Conservation (phyloP, 345 rosid genomes). For the Linum tenue region DNA sequence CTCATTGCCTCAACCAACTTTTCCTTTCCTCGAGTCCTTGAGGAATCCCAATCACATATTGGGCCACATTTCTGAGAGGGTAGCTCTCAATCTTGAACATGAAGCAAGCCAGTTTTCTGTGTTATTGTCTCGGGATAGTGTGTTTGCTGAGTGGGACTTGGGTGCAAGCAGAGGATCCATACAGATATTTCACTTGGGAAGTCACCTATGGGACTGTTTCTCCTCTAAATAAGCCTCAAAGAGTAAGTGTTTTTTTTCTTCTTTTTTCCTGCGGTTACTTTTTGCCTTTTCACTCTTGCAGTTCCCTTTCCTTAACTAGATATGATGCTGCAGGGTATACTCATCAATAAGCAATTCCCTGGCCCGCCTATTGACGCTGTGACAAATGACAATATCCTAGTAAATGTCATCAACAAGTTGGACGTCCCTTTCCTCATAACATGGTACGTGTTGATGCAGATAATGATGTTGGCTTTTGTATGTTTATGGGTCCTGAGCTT, state of each 20-base stretch:
- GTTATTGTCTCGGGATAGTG: slow-evolving; percentile 29
- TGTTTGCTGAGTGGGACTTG: slow-evolving; percentile 31
- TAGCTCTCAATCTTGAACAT: neutral
- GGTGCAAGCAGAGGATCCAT: slow-evolving; percentile 74
- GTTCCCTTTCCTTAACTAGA: neutral
- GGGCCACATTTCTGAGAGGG: neutral
- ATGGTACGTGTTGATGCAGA: slow-evolving; percentile 35
- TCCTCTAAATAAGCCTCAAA: slow-evolving; percentile 47
- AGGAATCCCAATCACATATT: neutral
- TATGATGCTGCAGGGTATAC: slow-evolving; percentile 46
- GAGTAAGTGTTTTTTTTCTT: slow-evolving; percentile 4
- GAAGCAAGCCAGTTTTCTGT: slow-evolving; percentile 14
- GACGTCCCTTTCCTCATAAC: slow-evolving; percentile 75
- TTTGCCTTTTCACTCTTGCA: neutral
- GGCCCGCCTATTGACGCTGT: slow-evolving; percentile 72
- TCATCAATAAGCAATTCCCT: slow-evolving; percentile 79
- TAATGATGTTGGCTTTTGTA: neutral
- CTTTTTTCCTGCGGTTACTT: neutral
- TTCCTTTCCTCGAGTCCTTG: neutral
- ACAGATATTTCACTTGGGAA: slow-evolving; percentile 76
- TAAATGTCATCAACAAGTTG: slow-evolving; percentile 57
- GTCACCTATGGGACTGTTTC: slow-evolving; percentile 71
- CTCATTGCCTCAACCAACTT: neutral
- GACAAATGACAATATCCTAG: slow-evolving; percentile 67
- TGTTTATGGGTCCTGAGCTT: neutral